phyloP scores from a whole-genome alignment of 495 filamentous ascomycete species.

The Peziza echinospora region DNA sequence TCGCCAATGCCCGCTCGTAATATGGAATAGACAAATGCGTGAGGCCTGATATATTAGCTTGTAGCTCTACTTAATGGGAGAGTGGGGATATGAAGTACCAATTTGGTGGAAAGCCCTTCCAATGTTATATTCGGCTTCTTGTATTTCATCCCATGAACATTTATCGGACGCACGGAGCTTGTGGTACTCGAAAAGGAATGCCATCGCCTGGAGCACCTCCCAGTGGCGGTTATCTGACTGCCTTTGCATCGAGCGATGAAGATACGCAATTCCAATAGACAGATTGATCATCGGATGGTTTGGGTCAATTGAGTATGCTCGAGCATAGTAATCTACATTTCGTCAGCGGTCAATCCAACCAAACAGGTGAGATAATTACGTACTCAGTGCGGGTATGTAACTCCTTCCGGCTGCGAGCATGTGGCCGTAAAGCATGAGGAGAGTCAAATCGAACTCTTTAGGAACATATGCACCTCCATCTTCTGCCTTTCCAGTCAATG shows the following conservation, averaged over 20 bases:
- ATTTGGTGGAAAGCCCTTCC: slow-evolving; percentile 62
- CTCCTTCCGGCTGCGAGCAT: slow-evolving; percentile 59
- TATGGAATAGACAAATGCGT: slow-evolving; percentile 53
- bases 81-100: slow-evolving; percentile 16
- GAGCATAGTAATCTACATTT: slow-evolving; percentile 72
- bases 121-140: slow-evolving; percentile 82
- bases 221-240: slow-evolving; percentile 78
- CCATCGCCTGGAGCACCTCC: slow-evolving; percentile 58
- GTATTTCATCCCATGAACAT: background rate
- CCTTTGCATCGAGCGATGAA: slow-evolving; percentile 69
- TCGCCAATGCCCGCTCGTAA: slow-evolving; percentile 37
- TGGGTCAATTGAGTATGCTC: slow-evolving; percentile 60
- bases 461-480: slow-evolving; percentile 17
- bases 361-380: too few relatives aligned
- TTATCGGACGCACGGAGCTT: background rate
- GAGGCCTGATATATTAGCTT: slow-evolving; percentile 24
- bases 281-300: slow-evolving; percentile 58
- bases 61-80: background rate
- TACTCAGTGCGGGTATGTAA: slow-evolving; percentile 59
- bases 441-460: slow-evolving; percentile 40
- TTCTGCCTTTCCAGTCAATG: slow-evolving; percentile 19
- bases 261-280: slow-evolving; percentile 47
- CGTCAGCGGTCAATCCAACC: too few relatives aligned
- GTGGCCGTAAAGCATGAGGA: slow-evolving; percentile 74
- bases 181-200: slow-evolving; percentile 54